Conservation (phyloP, 1,284 basidiomycete species). For the Agaricales sp. region DNA sequence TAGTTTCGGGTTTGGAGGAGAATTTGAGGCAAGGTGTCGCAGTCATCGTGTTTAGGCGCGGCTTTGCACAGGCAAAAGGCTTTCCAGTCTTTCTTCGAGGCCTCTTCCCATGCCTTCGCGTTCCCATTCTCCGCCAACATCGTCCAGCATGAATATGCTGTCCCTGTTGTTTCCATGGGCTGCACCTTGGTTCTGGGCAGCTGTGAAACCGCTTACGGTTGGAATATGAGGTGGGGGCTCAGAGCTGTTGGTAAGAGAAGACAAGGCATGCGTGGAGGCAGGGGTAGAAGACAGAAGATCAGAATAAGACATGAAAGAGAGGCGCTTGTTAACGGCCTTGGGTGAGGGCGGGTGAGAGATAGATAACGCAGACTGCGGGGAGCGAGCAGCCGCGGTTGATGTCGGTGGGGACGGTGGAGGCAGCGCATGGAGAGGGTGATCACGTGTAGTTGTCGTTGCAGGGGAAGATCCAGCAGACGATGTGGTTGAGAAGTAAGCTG, state of each 20-base stretch:
- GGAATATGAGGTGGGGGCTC: conserved; percentile 56
- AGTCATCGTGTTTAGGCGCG: neutral
- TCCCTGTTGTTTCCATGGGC: conserved; percentile 19
- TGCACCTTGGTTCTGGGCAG: conserved; percentile 3
- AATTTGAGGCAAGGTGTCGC: neutral
- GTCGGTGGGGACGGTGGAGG: conserved; percentile 14
- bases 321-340: conserved; percentile 43
- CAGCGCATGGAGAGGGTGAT: conserved; percentile 20
- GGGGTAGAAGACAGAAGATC: conserved; percentile 76
- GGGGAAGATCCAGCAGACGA: conserved; percentile 22
- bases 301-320: conserved; percentile 80
- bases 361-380: conserved; percentile 14
- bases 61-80: conserved; percentile 21
- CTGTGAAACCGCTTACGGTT: conserved; percentile 30
- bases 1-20: neutral
- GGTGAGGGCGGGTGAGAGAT: conserved; percentile 48
- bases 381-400: conserved; percentile 17
- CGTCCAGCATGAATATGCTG: conserved; percentile 35
- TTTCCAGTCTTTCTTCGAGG: conserved; percentile 70
- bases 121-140: conserved; percentile 73
- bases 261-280: conserved; percentile 56
- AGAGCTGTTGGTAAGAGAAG: conserved; percentile 54
- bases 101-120: conserved; percentile 73
- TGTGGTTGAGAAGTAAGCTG: conserved; percentile 33
- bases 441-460: conserved; percentile 28